Conservation (phyloP, 441 rosid genomes). For the Sinapis alba region DNA sequence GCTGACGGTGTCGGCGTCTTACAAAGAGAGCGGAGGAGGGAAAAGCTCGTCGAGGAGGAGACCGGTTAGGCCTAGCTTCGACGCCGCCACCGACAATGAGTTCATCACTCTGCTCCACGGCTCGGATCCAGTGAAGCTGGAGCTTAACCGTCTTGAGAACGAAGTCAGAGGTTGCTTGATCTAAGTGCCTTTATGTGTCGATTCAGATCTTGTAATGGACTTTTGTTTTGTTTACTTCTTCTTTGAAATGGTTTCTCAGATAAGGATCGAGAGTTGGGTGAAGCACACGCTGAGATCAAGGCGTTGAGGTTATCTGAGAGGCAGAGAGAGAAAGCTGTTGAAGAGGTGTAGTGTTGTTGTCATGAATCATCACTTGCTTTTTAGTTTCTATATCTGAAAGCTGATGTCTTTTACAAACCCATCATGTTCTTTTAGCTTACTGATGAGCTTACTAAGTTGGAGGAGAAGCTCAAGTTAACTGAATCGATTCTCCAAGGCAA, state of each 20-base stretch:
- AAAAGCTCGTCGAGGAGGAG: constrained; percentile 67
- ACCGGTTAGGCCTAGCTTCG: constrained; percentile 71
- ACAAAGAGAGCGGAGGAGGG: constrained; percentile 67
- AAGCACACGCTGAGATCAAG: constrained; percentile 93
- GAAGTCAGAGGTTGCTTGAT: constrained; percentile 99
- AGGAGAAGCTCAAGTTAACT: constrained; percentile 44
- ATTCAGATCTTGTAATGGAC: too few relatives aligned
- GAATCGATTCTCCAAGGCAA: too few relatives aligned
- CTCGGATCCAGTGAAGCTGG: constrained; percentile 98
- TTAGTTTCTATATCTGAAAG: too few relatives aligned
- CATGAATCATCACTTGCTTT: too few relatives aligned
- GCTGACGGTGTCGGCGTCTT: constrained; percentile 64
- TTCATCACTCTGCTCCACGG: constrained; percentile 86
- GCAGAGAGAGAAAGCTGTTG: constrained; percentile 96
- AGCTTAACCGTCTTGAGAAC: constrained; percentile 96
- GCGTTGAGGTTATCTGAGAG: constrained; percentile 85
- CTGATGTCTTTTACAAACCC: too few relatives aligned
- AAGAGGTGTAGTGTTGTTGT: constrained; percentile 74
- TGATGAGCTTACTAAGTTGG: constrained; percentile 52
- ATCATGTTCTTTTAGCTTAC: too few relatives aligned
- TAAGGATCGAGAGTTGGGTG: constrained; percentile 92
- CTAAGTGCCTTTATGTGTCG: too few relatives aligned
- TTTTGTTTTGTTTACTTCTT: too few relatives aligned
- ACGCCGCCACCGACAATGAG: constrained; percentile 81
- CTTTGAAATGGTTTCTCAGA: too few relatives aligned